These are phyloP conservation scores for Sugiyamaella castrensis DNA, from an alignment of 1,139 yeast species.

Conservation along the genomic window DNA sequence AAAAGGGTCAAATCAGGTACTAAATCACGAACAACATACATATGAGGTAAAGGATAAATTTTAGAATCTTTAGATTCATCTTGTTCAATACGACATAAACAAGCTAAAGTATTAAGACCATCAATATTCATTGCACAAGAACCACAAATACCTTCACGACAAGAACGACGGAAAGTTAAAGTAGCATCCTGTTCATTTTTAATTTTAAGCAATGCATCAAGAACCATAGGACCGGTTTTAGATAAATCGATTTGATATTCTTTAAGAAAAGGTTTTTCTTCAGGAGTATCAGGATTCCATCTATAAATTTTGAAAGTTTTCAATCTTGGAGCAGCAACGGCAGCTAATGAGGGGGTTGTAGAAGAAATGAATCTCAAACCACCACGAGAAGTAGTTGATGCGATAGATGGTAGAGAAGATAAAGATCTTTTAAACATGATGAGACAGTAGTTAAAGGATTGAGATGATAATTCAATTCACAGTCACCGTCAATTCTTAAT, in stretches of 20 bases:
- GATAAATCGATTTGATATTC: slow-evolving; percentile 81
- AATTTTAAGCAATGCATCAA: slow-evolving; percentile 91
- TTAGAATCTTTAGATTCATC: slow-evolving; percentile 72
- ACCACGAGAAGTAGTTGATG: not conserved
- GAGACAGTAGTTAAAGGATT: no score
- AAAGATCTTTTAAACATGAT: slow-evolving; percentile 1
- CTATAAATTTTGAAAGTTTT: slow-evolving; percentile 92
- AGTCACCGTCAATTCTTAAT: no score
- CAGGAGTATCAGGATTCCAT: slow-evolving; percentile 98
- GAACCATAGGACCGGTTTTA: slow-evolving; percentile 95
- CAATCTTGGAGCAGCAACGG: slow-evolving; percentile 46
- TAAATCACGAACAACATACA: slow-evolving; percentile 94
- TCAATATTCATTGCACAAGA: slow-evolving; percentile 99
- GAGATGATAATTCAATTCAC: no score
- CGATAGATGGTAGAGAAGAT: not conserved
- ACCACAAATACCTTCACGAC: slow-evolving; percentile 99
- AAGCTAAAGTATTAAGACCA: slow-evolving; percentile 94
- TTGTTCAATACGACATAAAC: slow-evolving; percentile 89
- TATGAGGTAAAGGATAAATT: slow-evolving; percentile 96
- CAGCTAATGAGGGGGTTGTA: slow-evolving; percentile 22
- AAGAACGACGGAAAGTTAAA: slow-evolving; percentile 93
- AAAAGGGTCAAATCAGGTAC: slow-evolving; percentile 97
- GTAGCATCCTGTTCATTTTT: slow-evolving; percentile 96
- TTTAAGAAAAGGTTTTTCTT: slow-evolving; percentile 84
- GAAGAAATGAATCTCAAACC: slow-evolving; percentile 7